Conservation (phyloP, 179 eudicot species). For the Silene coronaria region DNA sequence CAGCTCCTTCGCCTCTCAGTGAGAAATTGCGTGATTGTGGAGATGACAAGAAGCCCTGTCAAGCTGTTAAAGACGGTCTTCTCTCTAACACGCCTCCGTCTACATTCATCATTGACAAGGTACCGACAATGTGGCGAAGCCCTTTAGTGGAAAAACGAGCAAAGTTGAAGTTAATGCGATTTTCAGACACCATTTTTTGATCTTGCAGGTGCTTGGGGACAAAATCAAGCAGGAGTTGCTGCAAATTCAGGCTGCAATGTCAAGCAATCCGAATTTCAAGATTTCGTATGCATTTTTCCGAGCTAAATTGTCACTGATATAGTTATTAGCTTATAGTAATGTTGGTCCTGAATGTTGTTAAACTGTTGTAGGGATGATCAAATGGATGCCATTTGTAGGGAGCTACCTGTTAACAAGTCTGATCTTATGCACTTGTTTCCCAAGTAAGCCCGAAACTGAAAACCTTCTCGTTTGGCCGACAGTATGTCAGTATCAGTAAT, state of each 20-base stretch:
- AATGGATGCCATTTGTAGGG: constrained; percentile 64
- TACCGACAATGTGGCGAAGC: constrained; percentile 6
- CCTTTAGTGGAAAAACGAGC: neutral
- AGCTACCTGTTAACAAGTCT: constrained; percentile 72
- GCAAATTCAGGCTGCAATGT: constrained; percentile 51
- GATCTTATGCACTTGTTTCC: constrained; percentile 66
- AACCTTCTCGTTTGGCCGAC: neutral
- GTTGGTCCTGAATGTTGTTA: neutral
- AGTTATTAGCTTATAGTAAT: neutral
- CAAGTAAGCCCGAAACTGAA: constrained; percentile 37
- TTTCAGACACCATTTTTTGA: neutral
- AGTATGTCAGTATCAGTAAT: neutral
- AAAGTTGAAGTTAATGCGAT: neutral
- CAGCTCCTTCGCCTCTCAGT: constrained; percentile 36
- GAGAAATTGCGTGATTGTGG: constrained; percentile 35
- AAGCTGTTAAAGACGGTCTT: constrained; percentile 27
- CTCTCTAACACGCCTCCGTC: constrained; percentile 42
- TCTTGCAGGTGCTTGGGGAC: constrained; percentile 55
- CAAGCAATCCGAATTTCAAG: constrained; percentile 38
- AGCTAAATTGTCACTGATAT: neutral
- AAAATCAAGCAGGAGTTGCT: constrained; percentile 68
- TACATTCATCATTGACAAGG: constrained; percentile 77
- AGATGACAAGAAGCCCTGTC: constrained; percentile 22
- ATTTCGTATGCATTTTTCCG: constrained; percentile 51
- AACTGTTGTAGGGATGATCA: constrained; percentile 54